Conservation (phyloP, 257 asterid species). For the Nyctanthes arbortristis region DNA sequence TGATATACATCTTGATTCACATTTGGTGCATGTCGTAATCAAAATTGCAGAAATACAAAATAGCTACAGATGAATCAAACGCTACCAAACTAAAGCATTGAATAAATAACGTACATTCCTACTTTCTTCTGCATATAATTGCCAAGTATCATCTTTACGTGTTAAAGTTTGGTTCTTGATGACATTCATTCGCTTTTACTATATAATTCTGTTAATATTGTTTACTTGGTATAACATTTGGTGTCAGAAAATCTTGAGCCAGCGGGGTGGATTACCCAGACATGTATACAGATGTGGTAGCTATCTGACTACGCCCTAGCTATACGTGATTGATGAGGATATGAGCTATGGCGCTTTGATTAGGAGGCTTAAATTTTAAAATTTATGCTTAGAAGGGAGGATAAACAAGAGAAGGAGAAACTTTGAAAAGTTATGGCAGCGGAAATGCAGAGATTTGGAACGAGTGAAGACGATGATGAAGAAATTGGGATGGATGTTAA, state of each 20-base stretch:
- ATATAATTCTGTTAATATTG: conserved; percentile 10
- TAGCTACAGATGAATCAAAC: conserved; percentile 1
- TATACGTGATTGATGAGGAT: conserved; percentile 21
- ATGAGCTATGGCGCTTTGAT: conserved; percentile 21
- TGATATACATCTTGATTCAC: background rate
- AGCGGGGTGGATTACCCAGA: conserved; percentile 11
- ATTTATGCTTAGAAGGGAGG: conserved; percentile 27
- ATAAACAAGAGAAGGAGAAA: conserved; percentile 25
- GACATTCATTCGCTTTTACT: background rate
- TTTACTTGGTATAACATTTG: conserved; percentile 12
- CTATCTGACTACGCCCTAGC: conserved; percentile 6
- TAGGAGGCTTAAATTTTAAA: conserved; percentile 16
- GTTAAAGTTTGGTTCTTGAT: background rate
- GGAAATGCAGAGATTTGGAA: conserved; percentile 73
- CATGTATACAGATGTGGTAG: conserved; percentile 13
- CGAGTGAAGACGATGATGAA: conserved; percentile 88
- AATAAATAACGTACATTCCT: conserved; percentile 3
- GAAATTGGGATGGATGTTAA: conserved; percentile 96
- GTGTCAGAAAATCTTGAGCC: conserved; percentile 23
- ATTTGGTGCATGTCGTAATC: background rate
- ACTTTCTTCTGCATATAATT: background rate
- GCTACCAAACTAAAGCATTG: conserved; percentile 7
- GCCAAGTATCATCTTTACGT: conserved; percentile 3
- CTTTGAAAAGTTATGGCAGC: conserved; percentile 44
- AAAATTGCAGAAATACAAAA: conserved; percentile 6